Conservation (phyloP, 2,329 filamentous ascomycete species). For the Arthrocladium fulminans region DNA sequence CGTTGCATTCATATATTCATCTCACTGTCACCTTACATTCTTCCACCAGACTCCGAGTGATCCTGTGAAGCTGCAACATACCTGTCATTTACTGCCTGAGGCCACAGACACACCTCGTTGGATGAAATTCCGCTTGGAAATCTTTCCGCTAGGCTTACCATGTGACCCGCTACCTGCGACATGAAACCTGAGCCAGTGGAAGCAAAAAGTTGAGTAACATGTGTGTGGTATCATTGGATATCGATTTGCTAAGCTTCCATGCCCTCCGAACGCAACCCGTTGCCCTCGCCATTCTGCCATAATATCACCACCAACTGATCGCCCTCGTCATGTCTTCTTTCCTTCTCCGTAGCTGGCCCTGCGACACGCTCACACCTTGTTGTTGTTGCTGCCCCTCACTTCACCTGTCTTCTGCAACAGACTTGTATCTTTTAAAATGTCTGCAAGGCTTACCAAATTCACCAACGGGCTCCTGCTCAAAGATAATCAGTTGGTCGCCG, state of each 20-base stretch:
- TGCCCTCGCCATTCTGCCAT: conserved; percentile 9
- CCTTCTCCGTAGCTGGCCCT: conserved; percentile 19
- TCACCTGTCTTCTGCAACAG: conserved; percentile 28
- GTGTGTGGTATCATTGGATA: conserved; percentile 5
- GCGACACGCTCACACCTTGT: conserved; percentile 16
- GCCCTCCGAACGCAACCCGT: conserved; percentile 1
- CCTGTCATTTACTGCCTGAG: too few relatives aligned
- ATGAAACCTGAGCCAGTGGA: background rate
- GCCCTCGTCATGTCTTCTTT: conserved; percentile 6
- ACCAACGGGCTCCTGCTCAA: conserved; percentile 76
- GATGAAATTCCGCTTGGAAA: too few relatives aligned
- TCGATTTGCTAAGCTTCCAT: background rate
- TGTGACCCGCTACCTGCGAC: too few relatives aligned
- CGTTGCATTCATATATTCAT: too few relatives aligned
- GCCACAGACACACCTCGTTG: too few relatives aligned
- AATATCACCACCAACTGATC: conserved; percentile 63
- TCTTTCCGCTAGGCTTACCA: too few relatives aligned
- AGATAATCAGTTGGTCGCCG: conserved; percentile 56
- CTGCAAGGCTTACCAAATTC: conserved; percentile 61
- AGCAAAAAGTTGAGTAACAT: conserved; percentile 2
- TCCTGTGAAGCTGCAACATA: too few relatives aligned
- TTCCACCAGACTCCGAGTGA: too few relatives aligned
- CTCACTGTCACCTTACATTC: too few relatives aligned
- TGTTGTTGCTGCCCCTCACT: conserved; percentile 16
- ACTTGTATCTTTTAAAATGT: conserved; percentile 22